These are phyloP conservation scores for Antrodiella citrinella DNA, from an alignment of 768 basidiomycete genomes.

Conservation along the genomic window DNA sequence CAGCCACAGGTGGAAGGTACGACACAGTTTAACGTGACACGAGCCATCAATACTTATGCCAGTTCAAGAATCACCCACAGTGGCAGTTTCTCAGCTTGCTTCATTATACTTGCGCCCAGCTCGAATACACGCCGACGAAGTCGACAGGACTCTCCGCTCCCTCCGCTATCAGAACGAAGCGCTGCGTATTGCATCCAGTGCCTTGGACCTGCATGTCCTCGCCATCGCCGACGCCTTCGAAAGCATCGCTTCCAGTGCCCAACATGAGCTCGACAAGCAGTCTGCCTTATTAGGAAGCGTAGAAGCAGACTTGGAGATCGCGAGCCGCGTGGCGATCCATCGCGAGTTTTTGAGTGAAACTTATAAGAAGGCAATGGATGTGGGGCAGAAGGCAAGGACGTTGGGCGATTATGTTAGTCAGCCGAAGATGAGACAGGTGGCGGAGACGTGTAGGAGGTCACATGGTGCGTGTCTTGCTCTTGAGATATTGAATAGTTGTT, in stretches of 20 bases:
- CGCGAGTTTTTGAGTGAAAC: conserved; percentile 65
- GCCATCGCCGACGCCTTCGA: conserved; percentile 63
- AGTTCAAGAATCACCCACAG: conserved; percentile 25
- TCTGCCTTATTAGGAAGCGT: conserved; percentile 51
- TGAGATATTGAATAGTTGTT: no score
- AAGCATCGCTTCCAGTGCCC: conserved; percentile 44
- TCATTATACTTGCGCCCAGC: conserved; percentile 59
- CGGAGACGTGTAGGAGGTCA: conserved; percentile 57
- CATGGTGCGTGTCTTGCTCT: conserved; percentile 46
- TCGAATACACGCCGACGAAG: conserved; percentile 54
- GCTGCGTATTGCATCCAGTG: conserved; percentile 62
- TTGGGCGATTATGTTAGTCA: conserved; percentile 76
- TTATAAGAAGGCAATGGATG: conserved; percentile 62
- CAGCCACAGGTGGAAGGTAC: conserved; percentile 70
- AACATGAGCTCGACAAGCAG: conserved; percentile 62
- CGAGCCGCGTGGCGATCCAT: conserved; percentile 59
- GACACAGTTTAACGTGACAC: background rate
- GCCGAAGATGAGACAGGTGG: conserved; percentile 75
- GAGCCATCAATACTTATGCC: background rate
- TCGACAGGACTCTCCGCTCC: conserved; percentile 42
- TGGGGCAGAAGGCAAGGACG: conserved; percentile 58
- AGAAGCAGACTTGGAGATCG: conserved; percentile 65
- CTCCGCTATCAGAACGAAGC: conserved; percentile 64
- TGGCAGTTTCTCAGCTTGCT: conserved; percentile 52
- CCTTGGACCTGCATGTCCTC: conserved; percentile 66